Base-by-base conservation (phyloP, 129 eudicot species). In the Artemisia argyi region DNA sequence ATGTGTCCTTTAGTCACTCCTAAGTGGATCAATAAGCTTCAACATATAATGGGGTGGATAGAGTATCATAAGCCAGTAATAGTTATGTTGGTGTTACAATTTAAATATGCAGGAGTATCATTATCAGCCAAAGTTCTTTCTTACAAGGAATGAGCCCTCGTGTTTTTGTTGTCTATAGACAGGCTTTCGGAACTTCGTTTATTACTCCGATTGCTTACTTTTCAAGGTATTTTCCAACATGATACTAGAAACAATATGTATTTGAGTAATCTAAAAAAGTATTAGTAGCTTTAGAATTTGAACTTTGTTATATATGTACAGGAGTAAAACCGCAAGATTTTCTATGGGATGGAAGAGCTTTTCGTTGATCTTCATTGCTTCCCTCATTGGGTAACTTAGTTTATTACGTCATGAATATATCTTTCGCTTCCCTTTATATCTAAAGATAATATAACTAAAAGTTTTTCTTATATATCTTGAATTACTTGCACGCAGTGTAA, bases 91-190 rank as follows among this genome's bases (percentile, higher is more conserved):
- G 69, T 49, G 55, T 35, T 85, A 81, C 96, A 90, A 53, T 76
- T 80, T 63, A 59, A 71, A 5, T 84, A 86, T 76, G 80, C 93
- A 71, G 82, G 76, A 50, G 51, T 87, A 11, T 66, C 86, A n/a
- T 66, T 90, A 0, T 52, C 66, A 47, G 79, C 84, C 9, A 79
- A 88, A 77, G 90, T 69, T 81, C 88, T 65, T 81, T 87, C 56
- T 61, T 86, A 61, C 72, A 90, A 76, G 96, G 83, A 26, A 51
- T 84, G 86, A 90, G 86, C 68, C 85, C 93, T 1, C 67, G 93
- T 46, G 84, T 87, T 17, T 90, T 87, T 73, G 86, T 90, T 35
- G 82, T 87, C 11, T 90, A 90, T 62, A 74, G 96, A 47, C 93
- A 90, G 74, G 76, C 74, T 68, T 59, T 79, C n/a, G 93, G 90